Evolutionary conservation across 129 eudicot genomes (phyloP).

Genomic region (Arctium minus): DNA sequence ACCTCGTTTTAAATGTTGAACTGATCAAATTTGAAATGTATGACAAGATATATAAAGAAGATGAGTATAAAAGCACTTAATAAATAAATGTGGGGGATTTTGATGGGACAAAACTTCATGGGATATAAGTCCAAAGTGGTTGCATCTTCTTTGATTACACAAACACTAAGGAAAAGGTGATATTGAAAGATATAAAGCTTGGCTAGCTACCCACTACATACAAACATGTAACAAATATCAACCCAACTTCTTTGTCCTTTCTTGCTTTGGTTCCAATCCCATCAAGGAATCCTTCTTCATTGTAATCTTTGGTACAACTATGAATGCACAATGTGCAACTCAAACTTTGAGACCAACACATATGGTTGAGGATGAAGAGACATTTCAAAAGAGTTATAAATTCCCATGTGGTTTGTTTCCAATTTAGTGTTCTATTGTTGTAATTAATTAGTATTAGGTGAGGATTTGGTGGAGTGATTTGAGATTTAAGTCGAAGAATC

Average conservation of each 20-base stretch:
- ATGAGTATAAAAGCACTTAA: conserved; percentile 25
- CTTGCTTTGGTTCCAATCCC: conserved; percentile 31
- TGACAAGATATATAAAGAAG: conserved; percentile 8
- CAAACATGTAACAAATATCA: conserved; percentile 19
- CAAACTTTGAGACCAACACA: conserved; percentile 13
- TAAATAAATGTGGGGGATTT: conserved; percentile 13
- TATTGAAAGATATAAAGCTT: conserved; percentile 33
- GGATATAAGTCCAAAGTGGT: conserved; percentile 33
- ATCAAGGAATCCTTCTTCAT: conserved; percentile 31
- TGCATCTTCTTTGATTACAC: conserved; percentile 36
- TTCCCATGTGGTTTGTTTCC: conserved; percentile 43
- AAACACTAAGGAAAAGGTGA: conserved; percentile 35
- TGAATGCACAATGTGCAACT: conserved; percentile 28
- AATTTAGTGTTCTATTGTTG: conserved; percentile 32
- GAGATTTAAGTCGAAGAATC: conserved; percentile 15
- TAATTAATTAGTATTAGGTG: conserved; percentile 58
- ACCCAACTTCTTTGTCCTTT: conserved; percentile 48
- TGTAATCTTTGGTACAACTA: conserved; percentile 10
- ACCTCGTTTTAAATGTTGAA: background rate
- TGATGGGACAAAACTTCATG: conserved; percentile 46
- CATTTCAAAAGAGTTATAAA: conserved; percentile 21
- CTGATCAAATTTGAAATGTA: background rate
- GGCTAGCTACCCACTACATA: conserved; percentile 31
- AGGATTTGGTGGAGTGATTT: conserved; percentile 52
- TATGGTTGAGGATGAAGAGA: conserved; percentile 29